phyloP scores from a whole-genome alignment of 2,329 filamentous ascomycete species.

The Fusarium pseudocircinatum region DNA sequence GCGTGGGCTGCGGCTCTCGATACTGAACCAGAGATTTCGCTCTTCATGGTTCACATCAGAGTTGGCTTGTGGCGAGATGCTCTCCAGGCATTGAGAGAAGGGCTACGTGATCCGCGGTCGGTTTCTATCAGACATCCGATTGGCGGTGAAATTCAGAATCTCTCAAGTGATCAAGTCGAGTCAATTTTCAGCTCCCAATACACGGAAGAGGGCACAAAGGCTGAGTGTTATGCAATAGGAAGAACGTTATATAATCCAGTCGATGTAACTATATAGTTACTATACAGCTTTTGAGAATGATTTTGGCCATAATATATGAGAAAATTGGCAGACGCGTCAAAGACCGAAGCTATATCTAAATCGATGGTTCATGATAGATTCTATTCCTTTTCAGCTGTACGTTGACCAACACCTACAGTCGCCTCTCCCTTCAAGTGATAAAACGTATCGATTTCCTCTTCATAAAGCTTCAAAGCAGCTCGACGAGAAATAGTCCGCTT shows the following conservation, averaged over 20 bases:
- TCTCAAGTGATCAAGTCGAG: fast-evolving
- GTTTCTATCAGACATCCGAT: neutral
- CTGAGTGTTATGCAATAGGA: neutral
- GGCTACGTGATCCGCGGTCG: neutral
- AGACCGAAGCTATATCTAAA: fast-evolving
- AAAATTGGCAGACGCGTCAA: fast-evolving
- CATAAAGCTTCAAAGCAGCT: neutral
- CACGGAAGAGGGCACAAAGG: neutral
- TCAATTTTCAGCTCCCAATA: neutral
- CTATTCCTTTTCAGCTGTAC: neutral
- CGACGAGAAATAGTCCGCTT: neutral
- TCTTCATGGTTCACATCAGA: neutral
- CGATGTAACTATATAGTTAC: fast-evolving
- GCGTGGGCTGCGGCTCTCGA: neutral
- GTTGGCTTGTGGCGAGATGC: neutral
- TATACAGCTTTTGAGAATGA: fast-evolving
- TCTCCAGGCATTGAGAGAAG: neutral
- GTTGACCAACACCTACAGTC: neutral
- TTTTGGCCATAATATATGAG: fast-evolving
- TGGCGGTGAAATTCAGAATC: neutral
- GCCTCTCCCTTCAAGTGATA: neutral
- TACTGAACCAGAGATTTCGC: fast-evolving
- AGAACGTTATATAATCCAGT: neutral
- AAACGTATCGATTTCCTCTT: neutral
- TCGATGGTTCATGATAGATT: fast-evolving